Base-by-base conservation (phyloP, 768 basidiomycete genomes). In the Leucogyrophana mollusca region DNA sequence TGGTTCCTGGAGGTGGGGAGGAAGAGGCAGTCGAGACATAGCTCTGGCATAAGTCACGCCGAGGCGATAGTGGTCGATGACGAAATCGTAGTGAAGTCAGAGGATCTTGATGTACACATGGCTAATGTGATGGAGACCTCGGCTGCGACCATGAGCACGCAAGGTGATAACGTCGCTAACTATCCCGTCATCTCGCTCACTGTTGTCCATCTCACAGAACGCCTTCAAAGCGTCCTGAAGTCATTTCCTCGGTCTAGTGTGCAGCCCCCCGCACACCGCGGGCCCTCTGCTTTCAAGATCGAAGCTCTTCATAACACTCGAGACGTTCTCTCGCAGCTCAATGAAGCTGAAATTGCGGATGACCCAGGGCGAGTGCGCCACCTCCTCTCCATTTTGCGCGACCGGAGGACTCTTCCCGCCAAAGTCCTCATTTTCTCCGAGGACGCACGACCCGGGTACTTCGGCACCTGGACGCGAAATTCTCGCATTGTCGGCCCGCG, bases 391-490 rank as follows among this genome's bases (percentile, higher is more conserved):
- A 65, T 79, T 48, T 74, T 99, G 9, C 70, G 73, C 41, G 75
- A 93, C 50, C 80, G 86, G 10, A 65, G 62, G 4, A 57, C 71
- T 20, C 71, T 92, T 37, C 87, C 87, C 0, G 80, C 83, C 40
- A 98, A 96, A 67, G 80, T 84, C 3, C 72, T 98, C 33, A 83
- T 90, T 48, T 98, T 96, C 65, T 67, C 73, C 13, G 85, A 86
- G 47, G 92, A 98, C 62, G 75, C 78, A 0, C 82, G 96, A 39
- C 95, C 96, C 10, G 93, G 93, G 1, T 98, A 95, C 66, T 87
- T 83, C 56, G 95, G 94, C 17, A 98, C 96, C 5, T 97, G 90
- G 86, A 94, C 93, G 7, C 84, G 87, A 44, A 80, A 73, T 49
- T 94, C 93, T 11, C 73, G 73, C 14, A 66, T 80, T 25, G 82